phyloP scores from a whole-genome alignment of 192 early-diverging fungal species.

The Backusella sp. region DNA sequence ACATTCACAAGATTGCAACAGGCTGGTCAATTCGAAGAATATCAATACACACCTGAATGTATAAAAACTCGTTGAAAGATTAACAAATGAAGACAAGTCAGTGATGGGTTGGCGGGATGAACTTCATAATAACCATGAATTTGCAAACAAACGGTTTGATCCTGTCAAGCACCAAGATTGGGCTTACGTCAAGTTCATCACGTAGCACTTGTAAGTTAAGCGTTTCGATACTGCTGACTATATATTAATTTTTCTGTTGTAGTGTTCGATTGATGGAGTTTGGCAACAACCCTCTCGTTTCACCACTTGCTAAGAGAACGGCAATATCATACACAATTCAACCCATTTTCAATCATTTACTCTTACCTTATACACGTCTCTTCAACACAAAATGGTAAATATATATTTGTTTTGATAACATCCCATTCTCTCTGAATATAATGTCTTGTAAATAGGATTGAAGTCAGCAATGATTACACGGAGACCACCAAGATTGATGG shows the following conservation, averaged over 20 bases:
- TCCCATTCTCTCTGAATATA: constrained; percentile 13
- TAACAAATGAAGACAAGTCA: constrained; percentile 9
- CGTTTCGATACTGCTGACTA: constrained; percentile 10
- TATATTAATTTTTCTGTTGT: constrained; percentile 15
- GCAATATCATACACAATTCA: constrained; percentile 9
- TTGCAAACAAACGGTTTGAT: constrained; percentile 7
- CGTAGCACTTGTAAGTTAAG: constrained; percentile 16
- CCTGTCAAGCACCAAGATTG: constrained; percentile 12
- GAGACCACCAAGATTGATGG: background rate
- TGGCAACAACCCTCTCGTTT: background rate
- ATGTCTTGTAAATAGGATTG: constrained; percentile 6
- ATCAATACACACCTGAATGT: constrained; percentile 5
- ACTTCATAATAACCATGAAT: constrained; percentile 9
- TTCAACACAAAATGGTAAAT: constrained; percentile 5
- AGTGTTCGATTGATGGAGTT: constrained; percentile 10
- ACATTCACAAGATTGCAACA: constrained; percentile 8
- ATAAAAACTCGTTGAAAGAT: constrained; percentile 17
- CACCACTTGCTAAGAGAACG: background rate
- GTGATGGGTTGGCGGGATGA: constrained; percentile 11
- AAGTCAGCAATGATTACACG: background rate
- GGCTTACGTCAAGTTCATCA: constrained; percentile 11
- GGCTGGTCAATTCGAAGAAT: constrained; percentile 16
- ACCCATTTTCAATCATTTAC: constrained; percentile 9
- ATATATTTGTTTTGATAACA: constrained; percentile 10
- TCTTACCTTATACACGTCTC: constrained; percentile 9